Conservation (phyloP, 306 rosid species). For the Mimosa pudica region DNA sequence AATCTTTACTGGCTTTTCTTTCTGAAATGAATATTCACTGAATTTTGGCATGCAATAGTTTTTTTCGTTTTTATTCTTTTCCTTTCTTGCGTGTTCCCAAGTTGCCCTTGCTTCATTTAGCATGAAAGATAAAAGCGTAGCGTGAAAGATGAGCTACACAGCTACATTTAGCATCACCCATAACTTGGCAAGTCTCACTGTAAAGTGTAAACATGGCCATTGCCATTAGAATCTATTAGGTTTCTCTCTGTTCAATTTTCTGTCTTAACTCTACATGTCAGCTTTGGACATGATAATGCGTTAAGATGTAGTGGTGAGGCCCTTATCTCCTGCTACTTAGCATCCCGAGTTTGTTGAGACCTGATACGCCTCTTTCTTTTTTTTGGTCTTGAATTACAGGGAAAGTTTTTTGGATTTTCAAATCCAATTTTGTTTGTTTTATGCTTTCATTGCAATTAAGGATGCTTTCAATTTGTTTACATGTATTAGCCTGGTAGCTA, state of each 20-base stretch:
- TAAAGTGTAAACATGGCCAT: background rate
- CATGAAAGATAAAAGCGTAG: background rate
- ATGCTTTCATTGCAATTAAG: conserved; percentile 2
- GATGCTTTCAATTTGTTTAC: background rate
- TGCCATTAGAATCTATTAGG: background rate
- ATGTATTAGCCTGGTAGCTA: background rate
- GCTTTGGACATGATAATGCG: background rate
- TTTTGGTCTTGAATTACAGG: background rate
- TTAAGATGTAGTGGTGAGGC: background rate
- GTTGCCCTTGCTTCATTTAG: background rate
- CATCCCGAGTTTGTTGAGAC: background rate
- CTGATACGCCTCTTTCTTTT: background rate
- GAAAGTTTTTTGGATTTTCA: background rate
- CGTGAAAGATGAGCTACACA: background rate
- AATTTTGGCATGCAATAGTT: background rate
- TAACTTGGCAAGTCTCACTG: background rate
- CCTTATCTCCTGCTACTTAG: background rate
- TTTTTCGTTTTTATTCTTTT: background rate
- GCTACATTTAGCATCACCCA: background rate
- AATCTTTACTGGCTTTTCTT: conserved; percentile 8
- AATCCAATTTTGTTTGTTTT: background rate
- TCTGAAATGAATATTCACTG: conserved; percentile 30
- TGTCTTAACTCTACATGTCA: background rate
- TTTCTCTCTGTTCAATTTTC: background rate
- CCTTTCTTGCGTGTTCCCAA: background rate